phyloP scores from a whole-genome alignment of 129 eudicot genomes.

The Ambrosia artemisiifolia region DNA sequence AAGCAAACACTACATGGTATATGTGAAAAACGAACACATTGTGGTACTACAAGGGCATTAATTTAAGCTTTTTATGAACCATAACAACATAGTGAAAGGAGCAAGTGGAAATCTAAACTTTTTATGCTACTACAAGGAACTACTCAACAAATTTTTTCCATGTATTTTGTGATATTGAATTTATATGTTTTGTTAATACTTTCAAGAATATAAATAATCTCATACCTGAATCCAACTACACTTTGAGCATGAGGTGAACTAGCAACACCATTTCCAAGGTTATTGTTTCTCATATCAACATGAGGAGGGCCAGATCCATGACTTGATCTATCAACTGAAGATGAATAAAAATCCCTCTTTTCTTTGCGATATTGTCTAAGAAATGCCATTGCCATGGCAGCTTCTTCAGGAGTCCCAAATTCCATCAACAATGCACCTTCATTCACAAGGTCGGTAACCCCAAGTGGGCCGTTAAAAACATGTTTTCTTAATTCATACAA shows the following conservation, averaged over 20 bases:
- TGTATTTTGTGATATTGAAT: not conserved
- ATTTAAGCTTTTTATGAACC: not conserved
- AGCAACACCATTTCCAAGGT: conserved; percentile 35
- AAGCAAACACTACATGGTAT: not conserved
- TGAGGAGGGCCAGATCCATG: conserved; percentile 35
- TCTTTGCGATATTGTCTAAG: conserved; percentile 67
- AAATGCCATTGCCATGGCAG: conserved; percentile 55
- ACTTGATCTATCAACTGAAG: conserved; percentile 39
- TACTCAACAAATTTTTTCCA: not conserved
- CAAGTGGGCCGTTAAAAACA: conserved; percentile 54
- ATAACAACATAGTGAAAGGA: not conserved
- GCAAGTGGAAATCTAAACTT: not conserved
- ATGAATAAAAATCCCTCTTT: conserved; percentile 28
- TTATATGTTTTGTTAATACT: not conserved
- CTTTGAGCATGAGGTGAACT: conserved; percentile 56
- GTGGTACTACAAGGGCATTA: not conserved
- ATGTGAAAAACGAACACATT: not conserved
- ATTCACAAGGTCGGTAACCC: conserved; percentile 60
- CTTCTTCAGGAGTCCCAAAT: conserved; percentile 86
- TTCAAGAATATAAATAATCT: not conserved
- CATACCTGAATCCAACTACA: conserved; percentile 47
- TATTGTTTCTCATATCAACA: conserved; percentile 44
- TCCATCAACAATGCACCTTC: conserved; percentile 87
- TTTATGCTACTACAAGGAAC: conserved; percentile 5
- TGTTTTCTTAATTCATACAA: conserved; percentile 58